Conservation (phyloP, 2,329 filamentous ascomycete species). For the Didymosphaeria variabile region DNA sequence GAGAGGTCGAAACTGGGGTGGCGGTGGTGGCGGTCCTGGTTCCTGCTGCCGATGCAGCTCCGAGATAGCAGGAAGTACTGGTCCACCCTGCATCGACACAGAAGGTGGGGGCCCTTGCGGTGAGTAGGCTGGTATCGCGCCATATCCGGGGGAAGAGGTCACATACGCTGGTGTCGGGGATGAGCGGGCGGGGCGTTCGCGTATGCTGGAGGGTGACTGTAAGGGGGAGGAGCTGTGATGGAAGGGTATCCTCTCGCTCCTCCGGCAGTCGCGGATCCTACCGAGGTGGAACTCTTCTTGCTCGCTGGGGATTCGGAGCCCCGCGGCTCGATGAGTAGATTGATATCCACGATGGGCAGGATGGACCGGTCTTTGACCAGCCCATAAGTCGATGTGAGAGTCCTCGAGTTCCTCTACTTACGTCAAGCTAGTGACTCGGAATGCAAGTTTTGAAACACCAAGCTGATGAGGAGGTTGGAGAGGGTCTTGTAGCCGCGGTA, state of each 20-base stretch:
- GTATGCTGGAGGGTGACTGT: slow-evolving; percentile 47
- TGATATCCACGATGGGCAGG: slow-evolving; percentile 92
- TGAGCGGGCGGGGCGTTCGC: slow-evolving; percentile 42
- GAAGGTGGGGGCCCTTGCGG: slow-evolving; percentile 36
- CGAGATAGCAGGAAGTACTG: slow-evolving; percentile 49
- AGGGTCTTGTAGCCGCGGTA: slow-evolving; percentile 7
- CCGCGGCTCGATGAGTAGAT: slow-evolving; percentile 80
- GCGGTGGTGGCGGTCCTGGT: slow-evolving; percentile 37
- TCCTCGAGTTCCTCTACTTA: slow-evolving; percentile 26
- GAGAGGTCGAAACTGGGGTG: slow-evolving; percentile 50
- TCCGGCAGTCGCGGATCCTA: slow-evolving; percentile 51
- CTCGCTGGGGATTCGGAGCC: slow-evolving; percentile 73
- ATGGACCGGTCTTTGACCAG: slow-evolving; percentile 54
- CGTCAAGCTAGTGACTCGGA: slow-evolving; percentile 21
- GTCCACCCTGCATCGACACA: slow-evolving; percentile 47
- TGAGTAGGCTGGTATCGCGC: slow-evolving; percentile 37
- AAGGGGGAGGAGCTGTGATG: slow-evolving; percentile 44
- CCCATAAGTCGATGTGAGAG: slow-evolving; percentile 44
- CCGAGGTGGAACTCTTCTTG: slow-evolving; percentile 54
- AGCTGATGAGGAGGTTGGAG: slow-evolving; percentile 21
- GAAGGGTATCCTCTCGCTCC: slow-evolving; percentile 50
- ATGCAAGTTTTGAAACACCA: slow-evolving; percentile 12
- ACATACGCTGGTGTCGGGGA: slow-evolving; percentile 43
- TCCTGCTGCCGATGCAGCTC: slow-evolving; percentile 51
- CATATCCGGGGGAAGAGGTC: slow-evolving; percentile 39